These are phyloP conservation scores for Alternaria rosae DNA, from an alignment of 2,329 filamentous ascomycete genomes.

Conservation along the genomic window DNA sequence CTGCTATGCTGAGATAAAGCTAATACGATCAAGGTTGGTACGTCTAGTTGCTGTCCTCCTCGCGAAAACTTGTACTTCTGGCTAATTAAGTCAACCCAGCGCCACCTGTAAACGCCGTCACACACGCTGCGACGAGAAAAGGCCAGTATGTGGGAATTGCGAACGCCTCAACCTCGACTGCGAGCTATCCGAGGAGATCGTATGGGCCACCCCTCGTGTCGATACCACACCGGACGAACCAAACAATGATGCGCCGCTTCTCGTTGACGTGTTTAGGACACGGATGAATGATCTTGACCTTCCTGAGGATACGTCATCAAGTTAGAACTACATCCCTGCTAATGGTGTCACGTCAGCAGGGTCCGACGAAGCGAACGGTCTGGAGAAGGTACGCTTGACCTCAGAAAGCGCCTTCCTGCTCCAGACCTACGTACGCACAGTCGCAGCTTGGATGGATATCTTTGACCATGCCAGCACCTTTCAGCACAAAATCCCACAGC, in stretches of 20 bases:
- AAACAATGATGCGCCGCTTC: constrained; percentile 6
- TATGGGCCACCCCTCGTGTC: constrained; percentile 14
- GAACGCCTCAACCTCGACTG: constrained; percentile 40
- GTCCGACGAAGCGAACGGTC: constrained; percentile 1
- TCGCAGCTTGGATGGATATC: constrained; percentile 47
- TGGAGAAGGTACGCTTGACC: constrained; percentile 25
- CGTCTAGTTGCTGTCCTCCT: neutral
- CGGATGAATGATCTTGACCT: constrained; percentile 34
- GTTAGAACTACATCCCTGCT: constrained; percentile 15
- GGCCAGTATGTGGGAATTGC: constrained; percentile 44
- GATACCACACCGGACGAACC: constrained; percentile 4
- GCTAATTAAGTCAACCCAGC: constrained; percentile 20
- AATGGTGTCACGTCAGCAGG: constrained; percentile 20
- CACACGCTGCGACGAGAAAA: constrained; percentile 45
- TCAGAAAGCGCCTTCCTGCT: constrained; percentile 43
- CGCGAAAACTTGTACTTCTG: neutral
- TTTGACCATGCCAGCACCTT: constrained; percentile 43
- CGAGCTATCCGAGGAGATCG: constrained; percentile 32
- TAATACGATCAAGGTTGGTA: constrained; percentile 11
- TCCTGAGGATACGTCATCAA: constrained; percentile 18
- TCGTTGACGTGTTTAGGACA: constrained; percentile 35
- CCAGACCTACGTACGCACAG: constrained; percentile 41
- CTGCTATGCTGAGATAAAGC: neutral
- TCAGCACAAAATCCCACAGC: constrained; percentile 38
- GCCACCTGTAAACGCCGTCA: constrained; percentile 46